Evolutionary conservation across 805 yeast genomes (phyloP).

Genomic region (Ogataea pini): DNA sequence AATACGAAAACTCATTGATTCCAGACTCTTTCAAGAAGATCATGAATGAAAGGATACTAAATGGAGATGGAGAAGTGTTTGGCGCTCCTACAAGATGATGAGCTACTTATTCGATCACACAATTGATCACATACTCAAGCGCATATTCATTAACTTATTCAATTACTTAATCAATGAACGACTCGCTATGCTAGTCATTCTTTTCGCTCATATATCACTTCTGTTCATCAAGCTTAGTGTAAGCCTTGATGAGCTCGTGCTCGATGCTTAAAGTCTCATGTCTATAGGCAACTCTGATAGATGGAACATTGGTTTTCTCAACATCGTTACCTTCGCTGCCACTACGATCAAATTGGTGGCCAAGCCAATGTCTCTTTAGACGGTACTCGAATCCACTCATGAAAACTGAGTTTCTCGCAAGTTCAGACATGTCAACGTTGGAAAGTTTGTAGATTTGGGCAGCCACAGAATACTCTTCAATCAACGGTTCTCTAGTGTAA

Average conservation of each 20-base stretch:
- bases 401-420: slow-evolving; percentile 87
- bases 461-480: slow-evolving; percentile 97
- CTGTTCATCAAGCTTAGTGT: slow-evolving; percentile 36
- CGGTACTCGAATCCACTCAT: slow-evolving; percentile 93
- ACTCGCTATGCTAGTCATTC: no score
- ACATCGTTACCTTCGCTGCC: slow-evolving; percentile 86
- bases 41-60: slow-evolving; percentile 27
- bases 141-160: no score
- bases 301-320: slow-evolving; percentile 94
- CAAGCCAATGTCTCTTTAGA: slow-evolving; percentile 91
- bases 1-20: slow-evolving; percentile 31
- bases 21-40: slow-evolving; percentile 26
- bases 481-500: slow-evolving; percentile 94
- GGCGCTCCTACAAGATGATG: no score
- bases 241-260: slow-evolving; percentile 64
- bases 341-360: slow-evolving; percentile 54
- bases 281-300: slow-evolving; percentile 80
- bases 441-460: slow-evolving; percentile 95
- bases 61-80: slow-evolving; percentile 31
- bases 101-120: no score
- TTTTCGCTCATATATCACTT: no score
- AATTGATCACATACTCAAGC: no score
- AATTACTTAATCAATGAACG: no score
- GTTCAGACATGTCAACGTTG: slow-evolving; percentile 95
- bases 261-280: slow-evolving; percentile 76